phyloP scores from a whole-genome alignment of 1,284 basidiomycete species.

The Termitomyces sp. region DNA sequence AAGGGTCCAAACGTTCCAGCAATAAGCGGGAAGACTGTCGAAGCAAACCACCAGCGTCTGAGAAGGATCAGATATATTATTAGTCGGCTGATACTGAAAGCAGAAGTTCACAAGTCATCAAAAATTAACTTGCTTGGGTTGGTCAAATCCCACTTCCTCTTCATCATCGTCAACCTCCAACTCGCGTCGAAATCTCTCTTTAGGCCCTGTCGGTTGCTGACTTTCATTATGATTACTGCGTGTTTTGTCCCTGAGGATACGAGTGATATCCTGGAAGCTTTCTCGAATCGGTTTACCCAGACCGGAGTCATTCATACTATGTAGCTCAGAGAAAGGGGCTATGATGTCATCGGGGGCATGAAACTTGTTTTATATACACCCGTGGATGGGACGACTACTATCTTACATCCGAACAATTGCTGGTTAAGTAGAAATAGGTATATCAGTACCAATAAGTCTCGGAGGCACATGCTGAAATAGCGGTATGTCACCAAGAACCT shows the following conservation, averaged over 20 bases:
- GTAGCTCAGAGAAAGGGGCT: background rate
- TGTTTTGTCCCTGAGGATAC: background rate
- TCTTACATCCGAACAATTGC: background rate
- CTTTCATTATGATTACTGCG: background rate
- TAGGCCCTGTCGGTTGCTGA: background rate
- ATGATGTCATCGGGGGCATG: background rate
- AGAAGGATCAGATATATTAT: background rate
- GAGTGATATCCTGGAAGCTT: background rate
- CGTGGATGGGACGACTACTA: background rate
- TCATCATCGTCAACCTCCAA: slow-evolving; percentile 3
- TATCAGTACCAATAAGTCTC: background rate
- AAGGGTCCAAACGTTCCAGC: too few relatives aligned
- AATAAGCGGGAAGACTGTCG: too few relatives aligned
- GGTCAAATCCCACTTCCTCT: slow-evolving; percentile 3
- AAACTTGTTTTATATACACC: too few relatives aligned
- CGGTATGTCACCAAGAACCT: background rate
- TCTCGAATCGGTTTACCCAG: background rate
- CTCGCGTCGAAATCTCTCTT: background rate
- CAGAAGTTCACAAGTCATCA: too few relatives aligned
- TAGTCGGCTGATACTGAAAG: background rate
- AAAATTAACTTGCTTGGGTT: slow-evolving; percentile 2
- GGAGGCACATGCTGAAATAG: background rate
- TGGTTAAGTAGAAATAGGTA: background rate
- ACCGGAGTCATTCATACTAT: background rate
- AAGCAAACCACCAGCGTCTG: too few relatives aligned